Base-by-base conservation (phyloP, 2,329 filamentous ascomycete species). In the Malbranchea zuffiana region DNA sequence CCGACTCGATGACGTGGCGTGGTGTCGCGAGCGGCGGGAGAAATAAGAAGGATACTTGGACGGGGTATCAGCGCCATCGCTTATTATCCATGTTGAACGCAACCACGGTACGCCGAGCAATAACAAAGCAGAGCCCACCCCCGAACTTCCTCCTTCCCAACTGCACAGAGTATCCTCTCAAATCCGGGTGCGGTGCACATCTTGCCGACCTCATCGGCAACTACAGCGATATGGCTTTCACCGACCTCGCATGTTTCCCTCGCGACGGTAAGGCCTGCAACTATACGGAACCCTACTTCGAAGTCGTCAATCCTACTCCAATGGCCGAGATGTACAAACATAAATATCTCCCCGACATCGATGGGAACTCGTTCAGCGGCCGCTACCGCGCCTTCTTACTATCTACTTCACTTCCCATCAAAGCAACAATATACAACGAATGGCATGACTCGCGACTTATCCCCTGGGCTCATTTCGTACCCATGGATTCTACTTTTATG, bases 401-500 rank as follows among this genome's bases (percentile, higher is more conserved):
- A 5, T 48, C 45, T 6, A 44, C 37, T 27, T 46, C 48, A 3
- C 31, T 39, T 3, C 43, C 45, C 1, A 35, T 52, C 6, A 51
- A 50, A 30, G 48, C 49, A 24, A 50, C 48, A 0, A 31, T 46
- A 5, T 40, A 50, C 4, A 41, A 45, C n/a, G 50, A 52, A 29
- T 50, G 48, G 50, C 48, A 52, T 37, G 48, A 50, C 29, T 44
- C 50, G 2, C 45, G 48, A 13, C 38, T 51, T 1, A 12, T 39
- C 10, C 44, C 46, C 5, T 50, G 47, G 47, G 44, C 47, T 24
- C 50, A 51, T 34, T 51, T 50, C 27, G 44, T 51, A 13, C 48
- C 47, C 0, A 45, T 49, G n/a, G 47, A 45, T 16, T 41, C 43
- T 23, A 42, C 45, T 26, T 43, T 50, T 42, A 44, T 43, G 24